These are phyloP conservation scores for Sarocladium kiliense DNA, from an alignment of 2,329 filamentous ascomycete species.

Conservation along the genomic window DNA sequence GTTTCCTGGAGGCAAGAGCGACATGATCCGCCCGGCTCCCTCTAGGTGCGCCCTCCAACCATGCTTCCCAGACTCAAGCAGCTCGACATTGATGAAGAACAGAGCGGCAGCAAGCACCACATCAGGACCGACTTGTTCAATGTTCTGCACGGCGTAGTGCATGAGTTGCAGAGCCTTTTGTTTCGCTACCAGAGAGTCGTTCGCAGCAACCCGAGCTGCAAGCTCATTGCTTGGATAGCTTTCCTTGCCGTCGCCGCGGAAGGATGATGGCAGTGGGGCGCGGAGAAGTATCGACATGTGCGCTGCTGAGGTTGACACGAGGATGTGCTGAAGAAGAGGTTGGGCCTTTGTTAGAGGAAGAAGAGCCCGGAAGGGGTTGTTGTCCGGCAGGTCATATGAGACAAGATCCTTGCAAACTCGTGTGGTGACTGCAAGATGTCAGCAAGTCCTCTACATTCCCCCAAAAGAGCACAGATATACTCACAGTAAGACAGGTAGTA, in stretches of 20 bases:
- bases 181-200: conserved; percentile 41
- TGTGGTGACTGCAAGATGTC: conserved; percentile 33
- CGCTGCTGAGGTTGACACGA: conserved; percentile 43
- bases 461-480: conserved; percentile 11
- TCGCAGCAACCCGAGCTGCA: conserved; percentile 25
- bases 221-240: conserved; percentile 12
- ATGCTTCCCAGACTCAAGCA: conserved; percentile 43
- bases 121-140: conserved; percentile 31
- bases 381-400: conserved; percentile 35
- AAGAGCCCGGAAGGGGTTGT: conserved; percentile 42
- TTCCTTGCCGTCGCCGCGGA: conserved; percentile 9
- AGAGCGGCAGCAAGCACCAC: conserved; percentile 40
- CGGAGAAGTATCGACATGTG: conserved; percentile 40
- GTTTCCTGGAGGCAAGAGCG: conserved; percentile 25
- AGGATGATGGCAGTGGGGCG: conserved; percentile 20
- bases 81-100: conserved; percentile 45
- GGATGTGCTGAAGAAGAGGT: conserved; percentile 39
- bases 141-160: conserved; percentile 31
- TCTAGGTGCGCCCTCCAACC: conserved; percentile 43
- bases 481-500: conserved; percentile 38
- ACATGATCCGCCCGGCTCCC: conserved; percentile 39
- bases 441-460: not conserved
- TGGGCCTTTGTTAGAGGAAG: conserved; percentile 35
- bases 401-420: conserved; percentile 49
- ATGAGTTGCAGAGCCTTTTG: conserved; percentile 38